Evolutionary conservation across 148 eudicot genomes (phyloP).

Genomic region (Vaccinium corymbosum): DNA sequence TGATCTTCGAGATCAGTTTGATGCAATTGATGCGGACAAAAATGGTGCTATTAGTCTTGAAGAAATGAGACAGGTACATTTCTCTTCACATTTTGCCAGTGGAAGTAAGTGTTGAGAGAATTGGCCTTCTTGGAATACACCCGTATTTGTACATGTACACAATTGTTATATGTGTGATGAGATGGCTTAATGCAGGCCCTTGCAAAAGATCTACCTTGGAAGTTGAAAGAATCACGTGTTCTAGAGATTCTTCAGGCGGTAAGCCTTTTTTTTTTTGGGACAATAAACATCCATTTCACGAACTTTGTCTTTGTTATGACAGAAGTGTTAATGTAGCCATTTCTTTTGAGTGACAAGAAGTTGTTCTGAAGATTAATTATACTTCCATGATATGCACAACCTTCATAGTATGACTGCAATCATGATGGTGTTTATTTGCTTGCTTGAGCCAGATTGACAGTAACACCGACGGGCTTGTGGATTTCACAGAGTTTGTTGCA

Average conservation of each 20-base stretch:
- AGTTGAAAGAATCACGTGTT: conserved; percentile 81
- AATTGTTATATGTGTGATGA: background rate
- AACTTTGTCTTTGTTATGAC: background rate
- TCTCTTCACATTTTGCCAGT: conserved; percentile 3
- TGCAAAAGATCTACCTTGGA: conserved; percentile 96
- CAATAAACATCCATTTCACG: conserved; percentile 12
- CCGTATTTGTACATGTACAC: background rate
- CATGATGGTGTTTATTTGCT: conserved; percentile 6
- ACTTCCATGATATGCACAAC: background rate
- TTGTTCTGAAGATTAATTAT: background rate
- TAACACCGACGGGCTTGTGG: conserved; percentile 92
- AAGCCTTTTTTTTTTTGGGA: conserved; percentile 18
- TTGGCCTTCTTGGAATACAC: background rate
- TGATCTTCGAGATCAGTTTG: conserved; percentile 86
- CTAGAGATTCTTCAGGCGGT: conserved; percentile 92
- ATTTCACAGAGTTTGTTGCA: conserved; percentile 88
- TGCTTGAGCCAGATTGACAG: conserved; percentile 68
- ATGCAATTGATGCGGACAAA: conserved; percentile 89
- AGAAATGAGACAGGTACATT: conserved; percentile 89
- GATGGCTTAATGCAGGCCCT: conserved; percentile 54
- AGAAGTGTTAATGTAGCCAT: background rate
- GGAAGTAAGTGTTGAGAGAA: background rate
- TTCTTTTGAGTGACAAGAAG: background rate
- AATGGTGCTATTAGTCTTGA: conserved; percentile 90
- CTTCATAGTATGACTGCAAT: background rate